phyloP scores from a whole-genome alignment of 75 land plant genomes.

The Pseudotsuga menziesii region DNA sequence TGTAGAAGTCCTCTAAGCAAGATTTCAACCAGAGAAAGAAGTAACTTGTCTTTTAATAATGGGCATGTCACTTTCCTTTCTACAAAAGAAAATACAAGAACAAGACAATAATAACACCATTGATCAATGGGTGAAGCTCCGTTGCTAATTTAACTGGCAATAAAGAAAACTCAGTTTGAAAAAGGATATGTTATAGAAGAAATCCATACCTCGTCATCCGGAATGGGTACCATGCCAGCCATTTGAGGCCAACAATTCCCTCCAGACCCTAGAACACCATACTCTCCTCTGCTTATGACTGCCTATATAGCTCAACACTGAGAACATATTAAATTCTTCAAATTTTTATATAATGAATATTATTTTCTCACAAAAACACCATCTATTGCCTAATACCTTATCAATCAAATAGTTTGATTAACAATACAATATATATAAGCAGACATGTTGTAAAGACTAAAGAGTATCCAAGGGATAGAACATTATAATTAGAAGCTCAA shows the following conservation, averaged over 20 bases:
- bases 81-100: too few relatives aligned
- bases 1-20: too few relatives aligned
- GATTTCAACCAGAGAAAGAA: too few relatives aligned
- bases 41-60: too few relatives aligned
- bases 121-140: background rate
- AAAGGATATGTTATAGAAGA: constrained; percentile 6
- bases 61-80: too few relatives aligned
- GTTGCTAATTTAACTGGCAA: background rate
- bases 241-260: constrained; percentile 95
- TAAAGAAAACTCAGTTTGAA: background rate
- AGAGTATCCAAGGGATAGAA: background rate
- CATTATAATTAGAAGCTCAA: background rate
- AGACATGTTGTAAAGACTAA: background rate
- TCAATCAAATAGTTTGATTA: background rate
- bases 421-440: background rate
- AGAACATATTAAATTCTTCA: background rate
- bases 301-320: constrained; percentile 47
- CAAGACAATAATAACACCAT: too few relatives aligned
- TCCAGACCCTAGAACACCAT: constrained; percentile 66
- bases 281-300: constrained; percentile 79
- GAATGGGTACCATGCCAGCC: constrained; percentile 85
- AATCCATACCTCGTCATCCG: constrained; percentile 63
- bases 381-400: background rate
- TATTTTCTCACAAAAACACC: background rate
- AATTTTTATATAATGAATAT: background rate